Conservation (phyloP, 2,329 filamentous ascomycete genomes). For the Sordariomycetes sp. region DNA sequence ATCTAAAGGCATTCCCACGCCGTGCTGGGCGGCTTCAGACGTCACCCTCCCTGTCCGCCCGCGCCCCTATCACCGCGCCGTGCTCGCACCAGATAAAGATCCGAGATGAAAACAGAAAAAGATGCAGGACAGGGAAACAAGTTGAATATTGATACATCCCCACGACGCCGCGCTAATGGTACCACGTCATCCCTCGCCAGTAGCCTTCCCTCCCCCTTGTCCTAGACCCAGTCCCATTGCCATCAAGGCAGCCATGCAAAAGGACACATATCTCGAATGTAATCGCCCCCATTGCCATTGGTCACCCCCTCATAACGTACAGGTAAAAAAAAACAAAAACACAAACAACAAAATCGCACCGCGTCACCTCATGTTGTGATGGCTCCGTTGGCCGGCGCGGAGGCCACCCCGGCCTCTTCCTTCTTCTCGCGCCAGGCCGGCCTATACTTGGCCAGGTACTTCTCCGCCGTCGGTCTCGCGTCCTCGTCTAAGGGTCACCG, state of each 20-base stretch:
- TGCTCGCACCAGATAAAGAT: too few relatives aligned
- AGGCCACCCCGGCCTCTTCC: constrained; percentile 4
- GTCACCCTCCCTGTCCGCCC: too few relatives aligned
- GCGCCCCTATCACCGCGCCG: too few relatives aligned
- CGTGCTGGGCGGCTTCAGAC: too few relatives aligned
- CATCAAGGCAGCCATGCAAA: not conserved
- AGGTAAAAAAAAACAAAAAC: not conserved
- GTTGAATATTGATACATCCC: not conserved
- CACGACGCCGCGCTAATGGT: not conserved
- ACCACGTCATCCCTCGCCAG: not conserved
- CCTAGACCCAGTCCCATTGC: not conserved
- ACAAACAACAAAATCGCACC: not conserved
- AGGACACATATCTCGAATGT: not conserved
- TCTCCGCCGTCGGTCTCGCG: constrained; percentile 45
- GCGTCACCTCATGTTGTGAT: not conserved
- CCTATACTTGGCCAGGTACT: constrained; percentile 48
- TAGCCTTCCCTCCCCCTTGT: not conserved
- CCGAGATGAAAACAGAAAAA: too few relatives aligned
- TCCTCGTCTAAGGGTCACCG: constrained; percentile 36
- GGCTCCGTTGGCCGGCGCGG: not conserved
- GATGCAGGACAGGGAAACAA: too few relatives aligned
- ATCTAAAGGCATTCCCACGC: too few relatives aligned
- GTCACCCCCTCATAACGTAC: not conserved
- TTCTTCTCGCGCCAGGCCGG: constrained; percentile 32
- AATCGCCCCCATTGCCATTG: not conserved